Conservation (phyloP, 2,329 filamentous ascomycete genomes). For the Juglanconis oblonga region DNA sequence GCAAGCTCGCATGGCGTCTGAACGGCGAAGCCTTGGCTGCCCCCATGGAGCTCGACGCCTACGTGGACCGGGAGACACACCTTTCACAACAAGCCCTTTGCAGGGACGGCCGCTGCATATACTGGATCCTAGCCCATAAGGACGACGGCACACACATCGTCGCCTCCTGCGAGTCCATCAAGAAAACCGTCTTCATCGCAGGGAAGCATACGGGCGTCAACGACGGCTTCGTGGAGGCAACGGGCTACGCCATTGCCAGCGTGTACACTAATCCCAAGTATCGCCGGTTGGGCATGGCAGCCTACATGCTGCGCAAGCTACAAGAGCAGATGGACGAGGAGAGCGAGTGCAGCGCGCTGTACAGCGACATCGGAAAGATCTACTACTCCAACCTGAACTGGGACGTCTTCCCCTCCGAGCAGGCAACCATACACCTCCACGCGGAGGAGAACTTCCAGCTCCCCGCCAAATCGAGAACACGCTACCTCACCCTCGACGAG, state of each 20-base stretch:
- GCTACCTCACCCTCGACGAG: conserved; percentile 24
- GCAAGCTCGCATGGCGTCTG: conserved; percentile 28
- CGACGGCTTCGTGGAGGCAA: conserved; percentile 23
- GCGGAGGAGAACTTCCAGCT: conserved; percentile 19
- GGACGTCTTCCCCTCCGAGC: conserved; percentile 28
- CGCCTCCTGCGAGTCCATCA: conserved; percentile 31
- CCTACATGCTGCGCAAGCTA: conserved; percentile 30
- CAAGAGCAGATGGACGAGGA: conserved; percentile 32
- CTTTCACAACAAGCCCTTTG: conserved; percentile 27
- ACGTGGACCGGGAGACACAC: conserved; percentile 26
- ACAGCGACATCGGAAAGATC: conserved; percentile 31
- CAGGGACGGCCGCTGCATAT: conserved; percentile 23
- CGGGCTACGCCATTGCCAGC: conserved; percentile 32
- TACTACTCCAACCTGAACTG: conserved; percentile 35
- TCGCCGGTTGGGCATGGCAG: conserved; percentile 33
- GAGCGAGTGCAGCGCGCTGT: conserved; percentile 33
- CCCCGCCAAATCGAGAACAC: conserved; percentile 20
- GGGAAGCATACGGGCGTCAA: conserved; percentile 21
- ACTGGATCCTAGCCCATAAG: conserved; percentile 30
- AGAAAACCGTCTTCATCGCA: conserved; percentile 26
- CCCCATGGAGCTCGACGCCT: conserved; percentile 27
- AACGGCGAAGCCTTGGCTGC: conserved; percentile 28
- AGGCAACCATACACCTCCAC: conserved; percentile 31
- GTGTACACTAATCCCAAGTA: conserved; percentile 34
- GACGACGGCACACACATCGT: conserved; percentile 29